Percentiles rank a stretch among this genome's conserved stretches.
Evolutionary conservation across 345 rosid genomes (phyloP).

Genomic region (Eucalyptus microcorys): DNA sequence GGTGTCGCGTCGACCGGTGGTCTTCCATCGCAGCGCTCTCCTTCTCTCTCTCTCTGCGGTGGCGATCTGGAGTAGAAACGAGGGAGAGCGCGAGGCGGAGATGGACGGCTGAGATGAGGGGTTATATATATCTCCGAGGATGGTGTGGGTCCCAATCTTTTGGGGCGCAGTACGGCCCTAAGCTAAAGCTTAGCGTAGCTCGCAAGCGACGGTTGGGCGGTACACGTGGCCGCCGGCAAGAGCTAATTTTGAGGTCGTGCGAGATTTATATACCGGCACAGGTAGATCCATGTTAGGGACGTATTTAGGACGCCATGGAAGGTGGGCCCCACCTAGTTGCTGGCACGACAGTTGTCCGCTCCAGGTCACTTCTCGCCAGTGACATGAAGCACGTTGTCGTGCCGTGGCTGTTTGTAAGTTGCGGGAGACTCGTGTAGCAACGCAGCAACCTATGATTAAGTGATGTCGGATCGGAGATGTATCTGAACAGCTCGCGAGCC

Average conservation of each 20-base stretch:
- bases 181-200: neutral
- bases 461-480: neutral
- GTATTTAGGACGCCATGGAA: neutral
- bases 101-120: neutral
- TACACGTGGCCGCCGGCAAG: too few relatives aligned
- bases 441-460: neutral
- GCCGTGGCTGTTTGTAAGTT: neutral
- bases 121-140: too few relatives aligned
- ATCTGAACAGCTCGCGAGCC: neutral
- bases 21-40: neutral
- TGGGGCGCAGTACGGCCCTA: too few relatives aligned
- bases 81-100: neutral
- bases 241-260: too few relatives aligned
- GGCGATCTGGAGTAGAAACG: neutral
- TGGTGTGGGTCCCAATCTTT: too few relatives aligned
- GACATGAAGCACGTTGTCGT: fast-evolving
- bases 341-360: neutral
- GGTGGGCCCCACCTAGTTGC: neutral
- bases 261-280: too few relatives aligned
- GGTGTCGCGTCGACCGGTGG: neutral
- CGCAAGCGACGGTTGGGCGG: neutral
- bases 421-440: neutral
- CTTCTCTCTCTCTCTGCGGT: neutral
- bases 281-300: neutral
- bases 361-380: neutral